Evolutionary conservation across 2,329 filamentous ascomycete species (phyloP).

Genomic region (Phyllosticta paracitricarpa): DNA sequence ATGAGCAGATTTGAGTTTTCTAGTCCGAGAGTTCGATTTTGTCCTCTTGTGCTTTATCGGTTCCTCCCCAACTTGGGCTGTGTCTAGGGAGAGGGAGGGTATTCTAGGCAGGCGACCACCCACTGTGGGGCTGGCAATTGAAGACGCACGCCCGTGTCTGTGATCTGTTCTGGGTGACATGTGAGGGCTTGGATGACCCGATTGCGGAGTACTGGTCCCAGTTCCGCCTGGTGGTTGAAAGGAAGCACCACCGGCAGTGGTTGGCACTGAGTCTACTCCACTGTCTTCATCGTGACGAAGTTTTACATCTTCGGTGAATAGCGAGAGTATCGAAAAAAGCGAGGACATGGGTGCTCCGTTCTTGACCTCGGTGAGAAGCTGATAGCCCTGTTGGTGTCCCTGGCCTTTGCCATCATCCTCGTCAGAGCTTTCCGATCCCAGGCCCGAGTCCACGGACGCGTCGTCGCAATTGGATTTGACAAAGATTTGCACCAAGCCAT

Average conservation of each 20-base stretch:
- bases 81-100: conserved; percentile 65
- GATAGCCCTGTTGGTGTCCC: conserved; percentile 68
- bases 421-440: conserved; percentile 25
- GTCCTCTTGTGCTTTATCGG: conserved; percentile 8
- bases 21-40: conserved; percentile 22
- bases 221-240: conserved; percentile 16
- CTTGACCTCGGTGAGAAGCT: conserved; percentile 90
- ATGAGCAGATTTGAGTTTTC: conserved; percentile 65
- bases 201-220: conserved; percentile 24
- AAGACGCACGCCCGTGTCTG: conserved; percentile 15
- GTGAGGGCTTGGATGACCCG: conserved; percentile 21
- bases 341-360: conserved; percentile 99
- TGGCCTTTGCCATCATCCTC: conserved; percentile 37
- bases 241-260: conserved; percentile 16
- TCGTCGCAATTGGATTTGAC: conserved; percentile 71
- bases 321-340: conserved; percentile 88
- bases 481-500: conserved; percentile 93
- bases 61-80: conserved; percentile 5
- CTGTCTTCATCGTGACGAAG: conserved; percentile 56
- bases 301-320: conserved; percentile 92
- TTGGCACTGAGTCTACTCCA: conserved; percentile 38
- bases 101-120: conserved; percentile 45
- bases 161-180: conserved; percentile 18
- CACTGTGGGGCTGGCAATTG: conserved; percentile 25
- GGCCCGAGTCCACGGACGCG: conserved; percentile 15